Conservation (phyloP, 805 yeast genomes). For the Saccharomycopsis fibuligera region DNA sequence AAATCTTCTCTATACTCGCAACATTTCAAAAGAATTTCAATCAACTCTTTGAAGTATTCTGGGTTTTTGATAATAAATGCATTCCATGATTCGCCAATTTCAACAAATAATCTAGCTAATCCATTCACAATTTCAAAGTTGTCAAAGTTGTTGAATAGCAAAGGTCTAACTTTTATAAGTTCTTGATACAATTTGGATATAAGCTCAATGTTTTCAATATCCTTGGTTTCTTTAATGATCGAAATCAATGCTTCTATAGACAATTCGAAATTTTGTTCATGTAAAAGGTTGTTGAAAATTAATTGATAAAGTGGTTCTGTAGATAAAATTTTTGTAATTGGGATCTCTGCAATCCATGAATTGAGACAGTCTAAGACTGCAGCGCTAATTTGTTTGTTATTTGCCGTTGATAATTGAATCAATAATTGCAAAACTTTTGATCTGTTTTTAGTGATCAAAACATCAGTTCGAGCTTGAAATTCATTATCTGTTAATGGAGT, state of each 20-base stretch:
- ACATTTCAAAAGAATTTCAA: slow-evolving; percentile 63
- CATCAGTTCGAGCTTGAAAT: slow-evolving; percentile 54
- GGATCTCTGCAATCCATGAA: slow-evolving; percentile 88
- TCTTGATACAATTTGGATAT: slow-evolving; percentile 56
- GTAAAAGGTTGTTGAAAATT: slow-evolving; percentile 54
- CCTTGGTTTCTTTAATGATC: slow-evolving; percentile 75
- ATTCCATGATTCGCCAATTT: slow-evolving; percentile 96
- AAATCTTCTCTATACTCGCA: slow-evolving; percentile 74
- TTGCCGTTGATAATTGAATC: slow-evolving; percentile 31
- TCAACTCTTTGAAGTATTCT: slow-evolving; percentile 60
- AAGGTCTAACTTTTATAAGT: slow-evolving; percentile 53
- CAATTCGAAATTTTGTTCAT: slow-evolving; percentile 58
- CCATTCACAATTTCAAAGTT: slow-evolving; percentile 66
- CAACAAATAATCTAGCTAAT: slow-evolving; percentile 71
- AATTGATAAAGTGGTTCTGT: slow-evolving; percentile 59
- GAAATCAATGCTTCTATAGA: slow-evolving; percentile 84
- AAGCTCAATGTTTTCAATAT: slow-evolving; percentile 55
- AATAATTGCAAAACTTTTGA: slow-evolving; percentile 61
- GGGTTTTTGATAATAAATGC: slow-evolving; percentile 73
- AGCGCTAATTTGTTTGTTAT: slow-evolving; percentile 30
- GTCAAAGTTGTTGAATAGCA: slow-evolving; percentile 36
- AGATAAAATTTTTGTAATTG: slow-evolving; percentile 60
- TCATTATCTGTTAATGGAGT: slow-evolving; percentile 81
- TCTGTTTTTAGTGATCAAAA: slow-evolving; percentile 60
- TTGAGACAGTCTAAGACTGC: slow-evolving; percentile 68